These are phyloP conservation scores for Neurospora africana DNA, from an alignment of 495 filamentous ascomycete genomes.

Conservation along the genomic window DNA sequence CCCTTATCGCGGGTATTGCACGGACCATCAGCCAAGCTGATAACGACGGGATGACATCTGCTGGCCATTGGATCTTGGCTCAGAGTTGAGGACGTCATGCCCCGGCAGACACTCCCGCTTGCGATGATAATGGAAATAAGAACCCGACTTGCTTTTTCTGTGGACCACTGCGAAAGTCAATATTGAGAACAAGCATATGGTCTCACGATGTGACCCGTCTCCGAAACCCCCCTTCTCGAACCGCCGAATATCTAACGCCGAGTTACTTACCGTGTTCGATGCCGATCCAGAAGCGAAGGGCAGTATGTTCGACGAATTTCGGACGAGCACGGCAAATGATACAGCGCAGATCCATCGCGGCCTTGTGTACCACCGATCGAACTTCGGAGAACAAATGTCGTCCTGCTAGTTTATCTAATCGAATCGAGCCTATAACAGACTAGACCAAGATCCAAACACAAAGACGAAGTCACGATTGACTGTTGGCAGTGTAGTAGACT, in stretches of 20 bases:
- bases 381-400: neutral
- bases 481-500: neutral
- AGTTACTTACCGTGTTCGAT: neutral
- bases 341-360: neutral
- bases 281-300: neutral
- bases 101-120: neutral
- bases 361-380: neutral
- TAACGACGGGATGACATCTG: neutral
- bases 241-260: neutral
- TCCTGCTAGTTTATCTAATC: neutral
- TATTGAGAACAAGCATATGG: neutral
- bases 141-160: neutral
- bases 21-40: neutral
- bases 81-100: neutral
- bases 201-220: neutral
- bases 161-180: neutral
- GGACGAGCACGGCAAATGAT: neutral
- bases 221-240: neutral
- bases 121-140: neutral
- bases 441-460: neutral
- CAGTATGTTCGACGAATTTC: neutral
- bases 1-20: neutral
- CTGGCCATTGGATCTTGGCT: neutral
- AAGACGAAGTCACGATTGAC: neutral
- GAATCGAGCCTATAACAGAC: neutral